Evolutionary conservation across 1,284 basidiomycete genomes (phyloP).

Genomic region (Boletellus sp.): DNA sequence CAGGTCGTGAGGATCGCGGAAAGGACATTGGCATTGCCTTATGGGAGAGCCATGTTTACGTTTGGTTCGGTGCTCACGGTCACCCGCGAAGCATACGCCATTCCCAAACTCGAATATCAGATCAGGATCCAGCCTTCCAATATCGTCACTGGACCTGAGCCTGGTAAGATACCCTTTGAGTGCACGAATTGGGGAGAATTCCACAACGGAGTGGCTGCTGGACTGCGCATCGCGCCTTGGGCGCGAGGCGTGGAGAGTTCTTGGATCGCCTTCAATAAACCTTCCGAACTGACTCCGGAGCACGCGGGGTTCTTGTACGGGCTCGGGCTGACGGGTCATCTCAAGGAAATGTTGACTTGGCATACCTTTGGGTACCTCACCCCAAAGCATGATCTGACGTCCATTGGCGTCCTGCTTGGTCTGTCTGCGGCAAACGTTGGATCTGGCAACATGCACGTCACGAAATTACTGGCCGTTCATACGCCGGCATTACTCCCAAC

Average conservation of each 20-base stretch:
- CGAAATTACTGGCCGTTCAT: constrained; percentile 89
- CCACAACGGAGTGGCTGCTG: constrained; percentile 94
- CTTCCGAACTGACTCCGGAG: constrained; percentile 79
- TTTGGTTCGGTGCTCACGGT: constrained; percentile 74
- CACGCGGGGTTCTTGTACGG: constrained; percentile 96
- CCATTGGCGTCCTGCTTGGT: constrained; percentile 90
- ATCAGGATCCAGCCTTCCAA: constrained; percentile 74
- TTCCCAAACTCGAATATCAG: constrained; percentile 78
- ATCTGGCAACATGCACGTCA: constrained; percentile 81
- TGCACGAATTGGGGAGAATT: constrained; percentile 91
- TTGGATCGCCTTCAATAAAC: constrained; percentile 93
- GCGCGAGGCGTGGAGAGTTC: constrained; percentile 81
- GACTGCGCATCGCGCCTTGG: constrained; percentile 77
- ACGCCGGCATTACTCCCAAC: constrained; percentile 89
- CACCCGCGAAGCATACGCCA: constrained; percentile 71
- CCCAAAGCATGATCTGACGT: constrained; percentile 92
- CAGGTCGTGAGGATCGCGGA: constrained; percentile 78
- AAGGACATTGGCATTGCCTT: constrained; percentile 80
- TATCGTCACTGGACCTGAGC: constrained; percentile 58
- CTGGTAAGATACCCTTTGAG: constrained; percentile 65
- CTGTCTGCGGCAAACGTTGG: constrained; percentile 91
- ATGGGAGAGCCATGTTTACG: constrained; percentile 85
- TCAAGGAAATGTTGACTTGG: constrained; percentile 85
- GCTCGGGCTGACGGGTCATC: constrained; percentile 87
- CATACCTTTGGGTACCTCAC: constrained; percentile 90